These are phyloP conservation scores for Lepidium africanum DNA, from an alignment of 345 rosid species.

Conservation along the genomic window DNA sequence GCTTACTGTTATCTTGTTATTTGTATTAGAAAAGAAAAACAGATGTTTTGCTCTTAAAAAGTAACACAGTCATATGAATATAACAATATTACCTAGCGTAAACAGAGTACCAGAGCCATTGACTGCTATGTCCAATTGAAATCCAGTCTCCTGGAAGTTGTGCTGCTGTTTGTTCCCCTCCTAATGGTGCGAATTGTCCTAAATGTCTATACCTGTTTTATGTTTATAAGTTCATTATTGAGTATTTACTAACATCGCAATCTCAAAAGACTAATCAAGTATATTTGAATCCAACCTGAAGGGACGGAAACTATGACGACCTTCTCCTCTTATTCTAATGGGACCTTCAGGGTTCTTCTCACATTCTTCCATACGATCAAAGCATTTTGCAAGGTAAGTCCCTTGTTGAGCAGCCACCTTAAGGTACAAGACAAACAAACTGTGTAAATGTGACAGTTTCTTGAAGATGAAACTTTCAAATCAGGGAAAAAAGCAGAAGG, in stretches of 20 bases:
- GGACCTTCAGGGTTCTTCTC: conserved; percentile 91
- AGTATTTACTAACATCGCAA: neutral
- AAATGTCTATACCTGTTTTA: conserved; percentile 59
- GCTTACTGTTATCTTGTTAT: conserved; percentile 54
- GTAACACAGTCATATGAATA: neutral
- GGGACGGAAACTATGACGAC: conserved; percentile 89
- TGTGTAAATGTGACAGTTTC: neutral
- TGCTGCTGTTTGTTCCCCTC: conserved; percentile 91
- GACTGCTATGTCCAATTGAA: conserved; percentile 69
- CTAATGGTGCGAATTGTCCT: conserved; percentile 91
- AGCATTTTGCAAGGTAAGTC: conserved; percentile 78
- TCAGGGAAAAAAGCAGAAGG: neutral
- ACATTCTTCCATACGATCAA: conserved; percentile 82
- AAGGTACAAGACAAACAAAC: neutral
- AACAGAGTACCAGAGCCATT: conserved; percentile 93
- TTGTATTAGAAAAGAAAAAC: neutral
- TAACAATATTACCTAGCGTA: conserved; percentile 52
- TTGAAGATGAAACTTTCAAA: neutral
- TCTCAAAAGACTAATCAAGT: neutral
- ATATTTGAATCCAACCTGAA: conserved; percentile 45
- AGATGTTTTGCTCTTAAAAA: neutral
- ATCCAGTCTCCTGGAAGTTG: conserved; percentile 89
- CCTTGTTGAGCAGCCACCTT: conserved; percentile 98
- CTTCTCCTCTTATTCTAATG: conserved; percentile 73
- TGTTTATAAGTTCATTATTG: neutral